phyloP scores from a whole-genome alignment of 371 early-diverging fungal species.

The Mucor saturninus region DNA sequence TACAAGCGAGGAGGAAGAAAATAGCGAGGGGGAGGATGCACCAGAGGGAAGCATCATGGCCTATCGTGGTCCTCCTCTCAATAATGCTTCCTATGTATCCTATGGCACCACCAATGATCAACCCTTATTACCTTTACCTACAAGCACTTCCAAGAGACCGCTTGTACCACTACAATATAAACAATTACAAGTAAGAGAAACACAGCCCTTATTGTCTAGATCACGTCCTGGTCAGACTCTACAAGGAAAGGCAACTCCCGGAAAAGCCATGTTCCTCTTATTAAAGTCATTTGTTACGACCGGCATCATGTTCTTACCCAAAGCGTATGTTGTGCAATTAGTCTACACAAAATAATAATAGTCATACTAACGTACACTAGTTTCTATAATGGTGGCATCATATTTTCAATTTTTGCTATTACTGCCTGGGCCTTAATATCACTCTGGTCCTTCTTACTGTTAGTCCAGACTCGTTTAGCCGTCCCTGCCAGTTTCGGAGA shows the following conservation, averaged over 20 bases:
- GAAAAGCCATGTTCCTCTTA: conserved; percentile 83
- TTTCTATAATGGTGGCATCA: conserved; percentile 72
- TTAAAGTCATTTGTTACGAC: conserved; percentile 90
- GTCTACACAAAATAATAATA: not conserved
- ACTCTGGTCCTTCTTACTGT: conserved; percentile 62
- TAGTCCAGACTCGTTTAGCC: conserved; percentile 64
- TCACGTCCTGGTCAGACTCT: conserved; percentile 52
- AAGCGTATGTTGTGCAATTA: conserved; percentile 51
- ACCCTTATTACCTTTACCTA: conserved; percentile 9
- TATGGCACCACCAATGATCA: conserved; percentile 19
- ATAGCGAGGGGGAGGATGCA: conserved; percentile 24
- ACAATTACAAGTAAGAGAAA: conserved; percentile 48
- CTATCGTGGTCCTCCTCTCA: conserved; percentile 36
- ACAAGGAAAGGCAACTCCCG: conserved; percentile 76
- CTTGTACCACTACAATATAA: conserved; percentile 39
- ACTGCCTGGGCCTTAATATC: conserved; percentile 62
- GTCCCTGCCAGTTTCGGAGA: conserved; percentile 71
- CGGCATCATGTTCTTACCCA: conserved; percentile 85
- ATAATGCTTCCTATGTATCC: conserved; percentile 33
- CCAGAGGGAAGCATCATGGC: conserved; percentile 38
- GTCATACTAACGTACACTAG: conserved; percentile 27
- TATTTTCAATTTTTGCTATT: conserved; percentile 62
- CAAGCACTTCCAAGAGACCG: conserved; percentile 7
- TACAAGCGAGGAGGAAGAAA: conserved; percentile 18
- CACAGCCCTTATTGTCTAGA: conserved; percentile 62